Percentiles rank a stretch among this genome's conserved stretches.
Evolutionary conservation across 2,329 filamentous ascomycete genomes (phyloP).

Genomic region (Epichloe aotearoae): DNA sequence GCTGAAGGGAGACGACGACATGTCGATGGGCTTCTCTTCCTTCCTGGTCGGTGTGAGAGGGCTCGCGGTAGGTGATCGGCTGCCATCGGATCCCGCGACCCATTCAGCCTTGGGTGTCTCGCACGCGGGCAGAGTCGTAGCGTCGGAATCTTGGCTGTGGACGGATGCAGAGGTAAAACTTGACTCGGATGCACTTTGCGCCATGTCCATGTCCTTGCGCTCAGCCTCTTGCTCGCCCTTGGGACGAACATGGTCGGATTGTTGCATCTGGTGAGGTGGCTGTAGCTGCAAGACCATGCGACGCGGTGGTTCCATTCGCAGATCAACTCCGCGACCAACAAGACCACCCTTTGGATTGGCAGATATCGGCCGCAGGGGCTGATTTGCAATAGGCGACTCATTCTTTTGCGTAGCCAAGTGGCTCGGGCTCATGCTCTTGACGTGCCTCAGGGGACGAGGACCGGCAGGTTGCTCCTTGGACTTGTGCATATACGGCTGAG

Average conservation of each 20-base stretch:
- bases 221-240: conserved; percentile 4
- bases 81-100: not conserved
- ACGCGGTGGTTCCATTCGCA: not conserved
- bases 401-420: conserved; percentile 2
- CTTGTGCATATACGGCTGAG: not conserved
- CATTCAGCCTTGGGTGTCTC: conserved; percentile 8
- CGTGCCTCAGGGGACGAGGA: conserved; percentile 8
- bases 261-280: conserved; percentile 1
- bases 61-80: conserved; percentile 6
- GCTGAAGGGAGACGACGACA: conserved; percentile 19
- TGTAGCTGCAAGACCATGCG: conserved; percentile 3
- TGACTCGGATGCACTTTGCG: conserved; percentile 8
- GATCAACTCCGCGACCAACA: not conserved
- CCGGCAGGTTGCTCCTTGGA: conserved; percentile 3
- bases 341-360: not conserved
- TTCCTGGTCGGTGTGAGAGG: conserved; percentile 2
- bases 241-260: conserved; percentile 8
- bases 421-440: conserved; percentile 12
- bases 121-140: conserved; percentile 7
- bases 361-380: not conserved
- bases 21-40: conserved; percentile 4
- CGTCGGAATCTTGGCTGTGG: conserved; percentile 11
- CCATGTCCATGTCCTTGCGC: not conserved
- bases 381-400: not conserved
- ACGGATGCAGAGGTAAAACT: conserved; percentile 16